These are phyloP conservation scores for Chloroidium sp. DNA, from an alignment of 163 green algal species.

Conservation along the genomic window DNA sequence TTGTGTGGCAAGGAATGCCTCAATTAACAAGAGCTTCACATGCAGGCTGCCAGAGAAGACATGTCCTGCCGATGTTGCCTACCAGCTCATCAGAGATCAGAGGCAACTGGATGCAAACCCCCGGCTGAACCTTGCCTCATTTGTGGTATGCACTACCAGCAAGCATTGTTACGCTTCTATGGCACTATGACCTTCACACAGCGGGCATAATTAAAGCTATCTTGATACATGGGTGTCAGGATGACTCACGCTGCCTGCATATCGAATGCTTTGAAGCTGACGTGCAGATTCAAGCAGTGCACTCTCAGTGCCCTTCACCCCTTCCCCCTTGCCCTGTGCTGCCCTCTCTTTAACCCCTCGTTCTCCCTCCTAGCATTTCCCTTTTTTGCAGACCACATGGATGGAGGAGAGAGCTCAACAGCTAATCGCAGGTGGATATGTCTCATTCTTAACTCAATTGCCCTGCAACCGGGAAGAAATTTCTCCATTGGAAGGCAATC, in stretches of 20 bases:
- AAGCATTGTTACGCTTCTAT: conserved; percentile 25
- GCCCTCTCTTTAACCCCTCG: no score
- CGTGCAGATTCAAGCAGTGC: no score
- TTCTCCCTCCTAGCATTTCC: no score
- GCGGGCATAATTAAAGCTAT: background rate
- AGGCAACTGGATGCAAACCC: conserved; percentile 55
- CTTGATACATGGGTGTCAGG: background rate
- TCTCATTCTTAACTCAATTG: no score
- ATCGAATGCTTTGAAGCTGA: no score
- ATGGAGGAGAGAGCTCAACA: conserved; percentile 44
- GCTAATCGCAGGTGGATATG: conserved; percentile 30
- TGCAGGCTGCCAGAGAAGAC: conserved; percentile 24
- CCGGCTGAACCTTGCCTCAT: conserved; percentile 50
- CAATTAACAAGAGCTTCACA: no score
- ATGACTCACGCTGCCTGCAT: no score
- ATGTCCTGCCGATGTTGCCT: conserved; percentile 34
- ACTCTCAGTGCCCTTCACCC: no score
- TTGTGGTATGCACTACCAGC: conserved; percentile 44
- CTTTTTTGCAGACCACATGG: conserved; percentile 3
- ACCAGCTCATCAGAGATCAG: conserved; percentile 55
- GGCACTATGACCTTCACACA: background rate
- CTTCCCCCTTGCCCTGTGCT: no score
- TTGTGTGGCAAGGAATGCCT: no score
- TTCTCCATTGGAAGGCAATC: no score
- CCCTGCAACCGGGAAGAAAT: no score